Evolutionary conservation across 345 rosid species (phyloP).

Genomic region (Gossypium mustelinum): DNA sequence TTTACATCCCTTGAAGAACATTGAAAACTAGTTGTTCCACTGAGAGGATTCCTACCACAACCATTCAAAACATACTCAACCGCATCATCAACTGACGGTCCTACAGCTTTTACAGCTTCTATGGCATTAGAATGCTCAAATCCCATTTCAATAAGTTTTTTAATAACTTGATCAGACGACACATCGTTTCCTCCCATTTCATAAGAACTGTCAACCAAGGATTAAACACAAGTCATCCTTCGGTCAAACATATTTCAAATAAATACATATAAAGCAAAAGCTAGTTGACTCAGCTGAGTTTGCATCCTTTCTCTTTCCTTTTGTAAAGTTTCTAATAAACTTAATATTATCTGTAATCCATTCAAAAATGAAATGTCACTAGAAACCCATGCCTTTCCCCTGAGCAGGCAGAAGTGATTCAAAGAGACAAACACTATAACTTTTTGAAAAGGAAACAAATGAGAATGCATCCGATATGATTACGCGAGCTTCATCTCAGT

Average conservation of each 20-base stretch:
- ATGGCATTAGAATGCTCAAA: conserved; percentile 46
- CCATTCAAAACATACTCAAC: conserved; percentile 51
- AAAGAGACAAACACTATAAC: neutral
- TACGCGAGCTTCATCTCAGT: neutral
- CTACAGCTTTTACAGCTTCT: conserved; percentile 59
- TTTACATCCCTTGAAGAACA: conserved; percentile 23
- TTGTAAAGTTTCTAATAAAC: neutral
- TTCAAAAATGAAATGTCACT: neutral
- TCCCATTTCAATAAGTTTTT: conserved; percentile 64
- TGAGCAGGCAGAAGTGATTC: neutral
- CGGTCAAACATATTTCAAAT: neutral
- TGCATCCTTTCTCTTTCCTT: neutral
- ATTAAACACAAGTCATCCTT: neutral
- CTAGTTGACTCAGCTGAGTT: neutral
- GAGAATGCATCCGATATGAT: too few species aligned
- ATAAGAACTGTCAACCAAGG: neutral
- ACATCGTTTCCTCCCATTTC: conserved; percentile 33
- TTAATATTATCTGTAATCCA: neutral
- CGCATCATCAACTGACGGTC: conserved; percentile 51
- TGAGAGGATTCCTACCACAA: conserved; percentile 20
- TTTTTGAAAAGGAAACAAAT: neutral
- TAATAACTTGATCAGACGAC: conserved; percentile 31
- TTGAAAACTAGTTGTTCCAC: conserved; percentile 28
- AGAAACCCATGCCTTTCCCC: neutral
- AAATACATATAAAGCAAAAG: neutral